These are phyloP conservation scores for Sordariomycetes sp. DNA, from an alignment of 2,329 filamentous ascomycete genomes.

Conservation along the genomic window DNA sequence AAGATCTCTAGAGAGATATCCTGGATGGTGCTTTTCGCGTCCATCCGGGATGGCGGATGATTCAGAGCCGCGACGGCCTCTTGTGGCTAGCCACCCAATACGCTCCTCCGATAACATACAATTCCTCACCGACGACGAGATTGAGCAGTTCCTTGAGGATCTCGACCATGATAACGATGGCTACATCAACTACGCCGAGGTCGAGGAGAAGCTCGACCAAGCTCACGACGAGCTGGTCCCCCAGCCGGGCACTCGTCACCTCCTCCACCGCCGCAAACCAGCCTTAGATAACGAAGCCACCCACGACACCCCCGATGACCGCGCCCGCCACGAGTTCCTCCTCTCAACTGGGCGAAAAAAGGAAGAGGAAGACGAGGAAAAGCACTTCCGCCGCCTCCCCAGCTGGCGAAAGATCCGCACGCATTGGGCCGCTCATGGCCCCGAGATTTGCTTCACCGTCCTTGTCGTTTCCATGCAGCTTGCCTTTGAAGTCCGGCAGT, in stretches of 20 bases:
- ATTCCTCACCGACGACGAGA: slow-evolving; percentile 31
- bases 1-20: too few species aligned
- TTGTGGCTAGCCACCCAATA: slow-evolving; percentile 13
- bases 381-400: slow-evolving; percentile 29
- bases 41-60: background rate
- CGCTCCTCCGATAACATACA: slow-evolving; percentile 13
- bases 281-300: slow-evolving; percentile 24
- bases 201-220: slow-evolving; percentile 37
- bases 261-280: background rate
- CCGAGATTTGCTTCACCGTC: slow-evolving; percentile 32
- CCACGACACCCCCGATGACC: slow-evolving; percentile 18
- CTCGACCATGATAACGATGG: slow-evolving; percentile 38
- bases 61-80: background rate
- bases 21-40: too few species aligned
- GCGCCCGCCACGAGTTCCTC: slow-evolving; percentile 35
- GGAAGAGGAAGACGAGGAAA: slow-evolving; percentile 29
- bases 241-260: slow-evolving; percentile 18
- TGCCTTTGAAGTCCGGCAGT: slow-evolving; percentile 40
- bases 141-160: slow-evolving; percentile 35
- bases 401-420: slow-evolving; percentile 31
- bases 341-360: slow-evolving; percentile 29
- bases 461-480: slow-evolving; percentile 32
- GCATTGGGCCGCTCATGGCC: slow-evolving; percentile 41
- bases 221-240: slow-evolving; percentile 36
- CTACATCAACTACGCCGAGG: slow-evolving; percentile 34